These are phyloP conservation scores for Hanseniaspora mollemarum DNA, from an alignment of 805 yeast species.

Conservation along the genomic window DNA sequence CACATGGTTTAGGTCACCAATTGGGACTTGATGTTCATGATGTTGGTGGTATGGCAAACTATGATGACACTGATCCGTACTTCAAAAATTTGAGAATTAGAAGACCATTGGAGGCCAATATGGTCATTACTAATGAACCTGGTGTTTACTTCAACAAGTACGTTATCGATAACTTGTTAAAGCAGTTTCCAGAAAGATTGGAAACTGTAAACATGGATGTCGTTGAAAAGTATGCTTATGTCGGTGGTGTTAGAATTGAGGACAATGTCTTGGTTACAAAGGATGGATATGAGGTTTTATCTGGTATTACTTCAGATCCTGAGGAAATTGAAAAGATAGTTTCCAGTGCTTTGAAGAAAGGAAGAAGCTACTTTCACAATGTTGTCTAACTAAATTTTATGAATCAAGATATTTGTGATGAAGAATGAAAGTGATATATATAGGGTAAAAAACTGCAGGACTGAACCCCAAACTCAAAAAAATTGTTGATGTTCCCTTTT, in stretches of 20 bases:
- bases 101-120: slow-evolving; percentile 55
- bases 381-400: slow-evolving; percentile 27
- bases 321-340: slow-evolving; percentile 70
- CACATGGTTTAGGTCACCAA: slow-evolving; percentile 92
- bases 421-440: slow-evolving; percentile 24
- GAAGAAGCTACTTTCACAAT: slow-evolving; percentile 54
- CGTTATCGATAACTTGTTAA: slow-evolving; percentile 53
- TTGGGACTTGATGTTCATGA: slow-evolving; percentile 95
- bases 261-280: slow-evolving; percentile 77
- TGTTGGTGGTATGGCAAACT: slow-evolving; percentile 80
- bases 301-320: slow-evolving; percentile 77
- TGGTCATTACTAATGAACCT: slow-evolving; percentile 92
- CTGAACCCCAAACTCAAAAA: too few relatives aligned
- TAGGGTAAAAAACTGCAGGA: background rate
- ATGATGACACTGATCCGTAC: slow-evolving; percentile 69
- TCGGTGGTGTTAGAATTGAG: slow-evolving; percentile 97
- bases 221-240: slow-evolving; percentile 64
- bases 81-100: slow-evolving; percentile 70
- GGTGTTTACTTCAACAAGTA: slow-evolving; percentile 86
- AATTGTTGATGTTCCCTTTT: too few relatives aligned
- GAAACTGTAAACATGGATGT: slow-evolving; percentile 55
- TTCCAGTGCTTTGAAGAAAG: slow-evolving; percentile 51
- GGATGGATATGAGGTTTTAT: slow-evolving; percentile 68
- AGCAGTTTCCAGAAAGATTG: slow-evolving; percentile 34
- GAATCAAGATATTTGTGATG: too few relatives aligned